Base-by-base conservation (phyloP, 345 rosid genomes). In the Gossypium longicalyx region DNA sequence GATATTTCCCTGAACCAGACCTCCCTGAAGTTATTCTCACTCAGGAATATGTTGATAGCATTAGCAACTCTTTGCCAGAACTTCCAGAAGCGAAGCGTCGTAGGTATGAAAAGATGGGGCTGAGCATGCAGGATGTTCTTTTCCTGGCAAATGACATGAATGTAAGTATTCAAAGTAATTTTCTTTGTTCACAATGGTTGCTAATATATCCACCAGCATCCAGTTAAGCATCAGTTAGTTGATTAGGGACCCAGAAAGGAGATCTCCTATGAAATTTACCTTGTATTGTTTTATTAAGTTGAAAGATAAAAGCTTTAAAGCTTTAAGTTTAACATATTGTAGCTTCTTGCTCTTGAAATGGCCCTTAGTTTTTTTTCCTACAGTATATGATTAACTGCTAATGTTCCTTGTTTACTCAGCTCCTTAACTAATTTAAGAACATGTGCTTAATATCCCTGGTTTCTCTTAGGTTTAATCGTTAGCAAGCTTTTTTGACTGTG, bases 1-100 rank as follows among this genome's bases (percentile, higher is more conserved):
- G 94, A 7, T 91, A 94, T 81, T 94, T 94, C 78, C 98, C 98
- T 6, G 99, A 94, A 84, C 99, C 98, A 64, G 98, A 92, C 84
- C 88, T 94, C 81, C 98, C 98, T 58, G 93, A 86, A 85, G 96
- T 94, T 80, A 79, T 85, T 78, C 87, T 94, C 51, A 80, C 84
- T 45, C 63, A 88, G 85, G 96, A 86, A 25, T 94, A 84, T 59
- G 80, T 94, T 47, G 86, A 92, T 72, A 80, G 83, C 75, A 89
- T 89, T 57, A 70, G 38, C 38, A 76, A 78, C 78, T 86, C 88
- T 67, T 81, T 89, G 84, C 99, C 98, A 0, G 98, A 94, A 80
- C 94, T 92, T 82, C 98, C 98, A 75, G 99, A 94, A 82, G 80
- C 77, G 74, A 94, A 89, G 81, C 95, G 96, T 23, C 83, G 96